These are phyloP conservation scores for Spencermartinsiella ligniputridi DNA, from an alignment of 1,139 yeast genomes.

Conservation along the genomic window DNA sequence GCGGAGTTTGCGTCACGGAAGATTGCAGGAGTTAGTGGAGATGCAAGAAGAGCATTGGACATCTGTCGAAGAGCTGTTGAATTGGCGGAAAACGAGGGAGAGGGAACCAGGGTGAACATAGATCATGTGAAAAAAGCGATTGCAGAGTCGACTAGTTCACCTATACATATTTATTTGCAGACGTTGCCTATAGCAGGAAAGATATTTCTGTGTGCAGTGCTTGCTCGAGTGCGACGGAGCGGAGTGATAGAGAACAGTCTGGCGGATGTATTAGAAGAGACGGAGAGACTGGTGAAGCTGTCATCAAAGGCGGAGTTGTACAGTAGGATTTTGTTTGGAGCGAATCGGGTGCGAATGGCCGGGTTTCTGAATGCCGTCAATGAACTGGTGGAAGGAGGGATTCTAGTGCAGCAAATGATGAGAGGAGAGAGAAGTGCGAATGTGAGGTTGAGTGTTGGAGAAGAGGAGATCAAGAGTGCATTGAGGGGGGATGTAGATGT, in stretches of 20 bases:
- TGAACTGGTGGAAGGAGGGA: constrained; percentile 75
- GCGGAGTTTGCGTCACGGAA: constrained; percentile 88
- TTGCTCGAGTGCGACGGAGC: constrained; percentile 60
- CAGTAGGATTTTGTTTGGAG: constrained; percentile 18
- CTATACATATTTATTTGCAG: constrained; percentile 55
- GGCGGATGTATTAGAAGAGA: constrained; percentile 77
- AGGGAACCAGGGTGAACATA: constrained; percentile 54
- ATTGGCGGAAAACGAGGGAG: constrained; percentile 55
- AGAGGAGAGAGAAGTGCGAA: constrained; percentile 64
- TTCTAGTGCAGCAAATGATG: constrained; percentile 60
- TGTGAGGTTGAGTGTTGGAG: constrained; percentile 62
- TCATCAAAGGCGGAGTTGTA: constrained; percentile 26
- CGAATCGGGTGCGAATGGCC: constrained; percentile 30
- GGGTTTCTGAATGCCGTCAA: constrained; percentile 52
- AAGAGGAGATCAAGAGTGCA: constrained; percentile 61
- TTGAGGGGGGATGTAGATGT: constrained; percentile 51
- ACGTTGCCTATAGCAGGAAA: constrained; percentile 67
- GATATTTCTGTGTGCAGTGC: constrained; percentile 61
- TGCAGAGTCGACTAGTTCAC: constrained; percentile 73
- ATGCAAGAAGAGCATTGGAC: constrained; percentile 88
- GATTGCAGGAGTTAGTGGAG: constrained; percentile 96
- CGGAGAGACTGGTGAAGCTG: constrained; percentile 46
- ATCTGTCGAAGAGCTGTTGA: constrained; percentile 90
- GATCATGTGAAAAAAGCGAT: constrained; percentile 73
- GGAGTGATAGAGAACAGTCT: constrained; percentile 68